phyloP scores from a whole-genome alignment of 768 basidiomycete species.

The Auriculariales sp. region DNA sequence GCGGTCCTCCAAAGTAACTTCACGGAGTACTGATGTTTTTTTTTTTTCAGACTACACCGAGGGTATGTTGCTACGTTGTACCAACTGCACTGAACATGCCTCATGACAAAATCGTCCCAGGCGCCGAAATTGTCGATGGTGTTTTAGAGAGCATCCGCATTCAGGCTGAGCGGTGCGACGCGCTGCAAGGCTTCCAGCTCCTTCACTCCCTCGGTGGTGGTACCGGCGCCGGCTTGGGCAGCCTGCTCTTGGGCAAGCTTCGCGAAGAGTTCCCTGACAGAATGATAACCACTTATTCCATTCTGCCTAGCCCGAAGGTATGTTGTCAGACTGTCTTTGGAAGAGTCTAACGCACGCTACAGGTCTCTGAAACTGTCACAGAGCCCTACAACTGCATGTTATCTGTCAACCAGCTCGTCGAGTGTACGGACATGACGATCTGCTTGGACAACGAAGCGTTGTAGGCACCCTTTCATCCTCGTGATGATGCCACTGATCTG shows the following conservation, averaged over 20 bases:
- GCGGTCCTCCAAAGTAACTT: too few relatives aligned
- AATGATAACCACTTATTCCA: conserved; percentile 37
- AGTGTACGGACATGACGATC: conserved; percentile 71
- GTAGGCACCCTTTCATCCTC: conserved; percentile 23
- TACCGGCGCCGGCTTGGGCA: conserved; percentile 77
- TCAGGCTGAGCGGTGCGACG: conserved; percentile 72
- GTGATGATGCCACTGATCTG: neutral
- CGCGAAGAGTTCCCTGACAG: conserved; percentile 52
- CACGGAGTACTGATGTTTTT: too few relatives aligned
- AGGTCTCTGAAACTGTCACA: conserved; percentile 30
- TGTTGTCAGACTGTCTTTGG: conserved; percentile 7
- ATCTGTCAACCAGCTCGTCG: conserved; percentile 78
- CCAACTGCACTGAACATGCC: neutral
- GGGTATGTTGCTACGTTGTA: conserved; percentile 36
- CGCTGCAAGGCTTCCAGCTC: conserved; percentile 83
- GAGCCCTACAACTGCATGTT: conserved; percentile 76
- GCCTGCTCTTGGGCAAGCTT: conserved; percentile 64
- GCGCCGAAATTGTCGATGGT: too few relatives aligned
- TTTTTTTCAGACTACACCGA: conserved; percentile 66
- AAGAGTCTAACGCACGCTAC: neutral
- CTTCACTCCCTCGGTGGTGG: conserved; percentile 86
- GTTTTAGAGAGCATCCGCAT: conserved; percentile 56
- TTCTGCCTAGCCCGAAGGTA: conserved; percentile 43
- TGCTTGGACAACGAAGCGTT: conserved; percentile 82
- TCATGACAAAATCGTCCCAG: neutral